Conservation (phyloP, 768 basidiomycete genomes). For the Grammothele lineata region DNA sequence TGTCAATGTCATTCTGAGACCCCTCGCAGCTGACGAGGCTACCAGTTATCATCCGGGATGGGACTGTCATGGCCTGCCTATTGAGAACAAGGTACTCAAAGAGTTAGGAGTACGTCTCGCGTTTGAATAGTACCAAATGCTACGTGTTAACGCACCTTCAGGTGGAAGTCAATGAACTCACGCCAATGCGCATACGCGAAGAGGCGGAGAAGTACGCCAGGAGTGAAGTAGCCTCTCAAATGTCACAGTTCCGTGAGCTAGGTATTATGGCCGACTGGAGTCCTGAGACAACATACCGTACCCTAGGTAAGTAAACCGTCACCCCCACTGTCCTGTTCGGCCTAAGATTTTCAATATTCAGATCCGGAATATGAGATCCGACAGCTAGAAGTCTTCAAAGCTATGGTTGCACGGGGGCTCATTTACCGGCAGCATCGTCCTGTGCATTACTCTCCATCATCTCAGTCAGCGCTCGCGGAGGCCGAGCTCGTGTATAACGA, state of each 20-base stretch:
- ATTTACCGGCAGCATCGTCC: conserved; percentile 87
- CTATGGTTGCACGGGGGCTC: conserved; percentile 85
- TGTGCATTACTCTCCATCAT: conserved; percentile 93
- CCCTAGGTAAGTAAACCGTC: conserved; percentile 62
- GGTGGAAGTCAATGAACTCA: conserved; percentile 22
- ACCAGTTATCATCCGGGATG: conserved; percentile 89
- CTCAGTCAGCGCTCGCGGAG: conserved; percentile 90
- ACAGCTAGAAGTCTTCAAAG: conserved; percentile 79
- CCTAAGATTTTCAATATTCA: conserved; percentile 26
- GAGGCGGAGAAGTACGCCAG: conserved; percentile 71
- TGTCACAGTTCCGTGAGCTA: conserved; percentile 71
- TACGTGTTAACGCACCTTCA: background rate
- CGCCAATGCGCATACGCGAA: conserved; percentile 45
- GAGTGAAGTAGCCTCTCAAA: conserved; percentile 72
- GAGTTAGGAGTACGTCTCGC: conserved; percentile 56
- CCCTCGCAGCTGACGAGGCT: background rate
- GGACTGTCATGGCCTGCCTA: conserved; percentile 98
- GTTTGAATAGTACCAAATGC: background rate
- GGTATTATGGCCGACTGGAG: conserved; percentile 94
- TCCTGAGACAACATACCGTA: conserved; percentile 69
- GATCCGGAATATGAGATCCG: conserved; percentile 87
- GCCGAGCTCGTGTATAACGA: conserved; percentile 91
- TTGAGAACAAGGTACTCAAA: conserved; percentile 89
- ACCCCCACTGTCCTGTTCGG: background rate
- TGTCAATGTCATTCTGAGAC: background rate